A percentile compares a stretch with the other conserved stretches of the same genome.
phyloP scores from a whole-genome alignment of 2,329 filamentous ascomycete species.

The Cytospora piceicola region DNA sequence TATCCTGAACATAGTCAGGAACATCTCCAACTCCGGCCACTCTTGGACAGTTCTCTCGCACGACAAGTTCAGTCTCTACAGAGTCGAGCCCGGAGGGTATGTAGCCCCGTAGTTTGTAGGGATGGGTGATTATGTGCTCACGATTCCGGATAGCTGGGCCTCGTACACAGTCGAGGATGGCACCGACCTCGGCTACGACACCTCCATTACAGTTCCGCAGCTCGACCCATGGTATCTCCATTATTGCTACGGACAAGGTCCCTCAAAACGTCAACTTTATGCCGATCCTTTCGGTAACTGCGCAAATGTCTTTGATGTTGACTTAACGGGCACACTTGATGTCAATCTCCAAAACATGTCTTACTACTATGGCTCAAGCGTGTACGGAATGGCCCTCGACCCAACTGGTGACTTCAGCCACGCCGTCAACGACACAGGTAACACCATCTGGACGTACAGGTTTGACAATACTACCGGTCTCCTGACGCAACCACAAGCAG shows the following conservation, averaged over 20 bases:
- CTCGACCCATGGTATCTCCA: conserved; percentile 22
- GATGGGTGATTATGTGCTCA: not conserved
- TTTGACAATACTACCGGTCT: conserved; percentile 22
- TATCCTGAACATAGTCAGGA: conserved; percentile 62
- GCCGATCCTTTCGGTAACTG: conserved; percentile 31
- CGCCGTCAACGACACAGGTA: conserved; percentile 33
- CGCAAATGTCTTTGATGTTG: conserved; percentile 31
- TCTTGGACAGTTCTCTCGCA: conserved; percentile 33
- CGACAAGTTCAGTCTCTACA: conserved; percentile 33
- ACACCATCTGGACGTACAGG: conserved; percentile 34
- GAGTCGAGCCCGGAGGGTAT: conserved; percentile 23
- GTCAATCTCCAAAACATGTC: conserved; percentile 24
- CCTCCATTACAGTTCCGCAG: conserved; percentile 15
- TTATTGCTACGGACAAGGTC: conserved; percentile 13
- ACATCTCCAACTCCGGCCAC: conserved; percentile 29
- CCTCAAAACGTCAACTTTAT: conserved; percentile 32
- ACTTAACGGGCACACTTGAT: conserved; percentile 25
- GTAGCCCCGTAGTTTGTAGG: conserved; percentile 23
- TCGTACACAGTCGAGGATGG: conserved; percentile 20
- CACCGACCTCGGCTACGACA: conserved; percentile 19
- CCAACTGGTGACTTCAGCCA: conserved; percentile 25
- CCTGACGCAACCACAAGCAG: conserved; percentile 9
- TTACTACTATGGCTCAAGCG: conserved; percentile 29
- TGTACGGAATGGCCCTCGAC: conserved; percentile 33
- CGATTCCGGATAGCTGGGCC: not conserved